Base-by-base conservation (phyloP, 2,329 filamentous ascomycete genomes). In the Penicillium sp. region DNA sequence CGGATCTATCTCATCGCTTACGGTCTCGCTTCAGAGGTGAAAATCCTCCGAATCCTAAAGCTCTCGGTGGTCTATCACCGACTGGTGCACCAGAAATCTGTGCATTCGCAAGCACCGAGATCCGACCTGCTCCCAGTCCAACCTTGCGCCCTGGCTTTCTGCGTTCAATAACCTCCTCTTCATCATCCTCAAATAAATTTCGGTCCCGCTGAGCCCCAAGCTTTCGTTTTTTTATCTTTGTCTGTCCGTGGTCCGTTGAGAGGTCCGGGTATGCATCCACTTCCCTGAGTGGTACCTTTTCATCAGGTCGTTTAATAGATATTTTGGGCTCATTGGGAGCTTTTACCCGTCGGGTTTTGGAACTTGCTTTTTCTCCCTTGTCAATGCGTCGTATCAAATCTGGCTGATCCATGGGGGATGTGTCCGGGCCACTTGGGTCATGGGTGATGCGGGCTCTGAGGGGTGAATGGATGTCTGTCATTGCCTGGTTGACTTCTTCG, bases 1-100 rank as follows among this genome's bases (percentile, higher is more conserved):
- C 22, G 4, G 4, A 29, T 35, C 31, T 19, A 37, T 35, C 33
- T 47, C 27, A 49, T 52, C 65, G 62, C 57, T 86, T 84, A 56
- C 83, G 82, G 50, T 91, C 86, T 69, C 84, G 83, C 76, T 92
- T 92, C 57, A 92, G 75, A 8, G 89, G 89, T 19, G 89, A 91
- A 70, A 92, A 91, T 48, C 56, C 66, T 75, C 82, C 67, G 46
- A 81, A 71, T 1, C 73, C 74, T 26, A 74, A 60, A 11, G 57
- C 50, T 6, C 55, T 56, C 26, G 54, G 46, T 14, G 53, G 21
- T 39, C 60, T 49, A 52, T 57, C 60, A 48, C 54, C 55, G 21
- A 50, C 41, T 50, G 58, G 50, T 48, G 58, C 48, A 48, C 51
- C 52, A 46, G 60, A 51, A 13, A 50, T 52, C 52, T 63, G 59